Evolutionary conservation across 306 rosid genomes (phyloP).

Genomic region (Gynostemma pentaphyllum): DNA sequence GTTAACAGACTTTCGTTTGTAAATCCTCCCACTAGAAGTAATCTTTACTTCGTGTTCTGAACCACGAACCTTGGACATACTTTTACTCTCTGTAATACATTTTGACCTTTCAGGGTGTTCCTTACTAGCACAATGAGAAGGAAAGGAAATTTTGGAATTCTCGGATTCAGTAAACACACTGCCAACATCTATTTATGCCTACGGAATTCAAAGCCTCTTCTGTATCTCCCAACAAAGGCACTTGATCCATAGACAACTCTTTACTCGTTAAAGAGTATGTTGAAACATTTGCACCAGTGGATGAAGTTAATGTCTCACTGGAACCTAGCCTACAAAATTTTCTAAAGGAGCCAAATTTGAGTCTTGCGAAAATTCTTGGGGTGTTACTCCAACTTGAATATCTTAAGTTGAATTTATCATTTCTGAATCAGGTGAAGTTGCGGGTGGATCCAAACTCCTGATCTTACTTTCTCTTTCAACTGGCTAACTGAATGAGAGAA

Average conservation of each 20-base stretch:
- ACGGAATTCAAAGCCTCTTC: conserved; percentile 26
- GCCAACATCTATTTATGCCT: conserved; percentile 22
- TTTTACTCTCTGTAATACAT: conserved; percentile 28
- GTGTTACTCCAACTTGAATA: conserved; percentile 41
- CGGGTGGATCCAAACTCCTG: conserved; percentile 66
- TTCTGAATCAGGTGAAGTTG: conserved; percentile 99
- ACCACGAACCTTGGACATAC: conserved; percentile 42
- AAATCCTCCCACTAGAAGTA: conserved; percentile 33
- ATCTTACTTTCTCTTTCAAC: conserved; percentile 32
- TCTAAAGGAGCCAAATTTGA: conserved; percentile 33
- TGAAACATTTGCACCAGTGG: conserved; percentile 27
- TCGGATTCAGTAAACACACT: conserved; percentile 26
- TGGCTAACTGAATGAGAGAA: conserved; percentile 34
- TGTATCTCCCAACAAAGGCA: conserved; percentile 25
- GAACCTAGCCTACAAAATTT: conserved; percentile 29
- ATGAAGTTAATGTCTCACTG: conserved; percentile 26
- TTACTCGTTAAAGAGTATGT: conserved; percentile 30
- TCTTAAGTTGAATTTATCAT: conserved; percentile 66
- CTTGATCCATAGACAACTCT: conserved; percentile 29
- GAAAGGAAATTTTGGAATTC: conserved; percentile 18
- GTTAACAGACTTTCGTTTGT: conserved; percentile 26
- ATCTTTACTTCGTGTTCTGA: conserved; percentile 32
- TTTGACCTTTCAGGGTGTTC: conserved; percentile 39
- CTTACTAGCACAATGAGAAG: conserved; percentile 37
- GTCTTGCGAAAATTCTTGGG: conserved; percentile 28